Conservation (phyloP, 768 basidiomycete genomes). For the Tricholoma furcatifolium region DNA sequence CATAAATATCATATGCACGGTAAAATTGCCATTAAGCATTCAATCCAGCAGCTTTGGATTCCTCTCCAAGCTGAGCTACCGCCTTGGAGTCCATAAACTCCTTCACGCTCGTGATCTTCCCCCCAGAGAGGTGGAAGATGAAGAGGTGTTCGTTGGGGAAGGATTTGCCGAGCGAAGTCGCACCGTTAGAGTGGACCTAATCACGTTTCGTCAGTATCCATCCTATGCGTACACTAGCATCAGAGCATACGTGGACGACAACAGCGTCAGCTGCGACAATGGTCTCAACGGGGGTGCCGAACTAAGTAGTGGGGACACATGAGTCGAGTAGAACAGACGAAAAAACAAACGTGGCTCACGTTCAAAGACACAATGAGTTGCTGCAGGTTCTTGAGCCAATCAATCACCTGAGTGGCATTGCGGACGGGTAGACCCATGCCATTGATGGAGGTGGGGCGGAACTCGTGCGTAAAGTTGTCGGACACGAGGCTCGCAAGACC, state of each 20-base stretch:
- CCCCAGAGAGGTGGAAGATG: conserved; percentile 11
- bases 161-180: conserved; percentile 1
- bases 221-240: not conserved
- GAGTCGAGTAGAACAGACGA: not conserved
- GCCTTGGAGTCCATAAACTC: conserved; percentile 12
- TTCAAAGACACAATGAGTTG: conserved; percentile 3
- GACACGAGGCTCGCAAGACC: conserved; percentile 3
- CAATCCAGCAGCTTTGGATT: conserved; percentile 1
- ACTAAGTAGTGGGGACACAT: not conserved
- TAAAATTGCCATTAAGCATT: conserved; percentile 1
- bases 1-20: not conserved
- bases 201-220: not conserved
- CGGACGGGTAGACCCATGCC: conserved; percentile 7
- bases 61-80: conserved; percentile 5
- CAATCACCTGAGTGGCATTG: conserved; percentile 1
- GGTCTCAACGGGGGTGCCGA: conserved; percentile 3
- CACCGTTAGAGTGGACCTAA: conserved; percentile 2
- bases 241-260: conserved; percentile 8
- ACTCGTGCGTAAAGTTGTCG: conserved; percentile 9
- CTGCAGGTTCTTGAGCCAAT: conserved; percentile 7
- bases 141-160: conserved; percentile 13
- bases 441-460: conserved; percentile 5
- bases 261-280: conserved; percentile 3
- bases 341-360: conserved; percentile 1
- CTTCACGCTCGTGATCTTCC: conserved; percentile 10